Evolutionary conservation across 345 rosid species (phyloP), one percentile per base, ranked within the genome.

Genomic region (Euphorbia pulcherrima): DNA sequence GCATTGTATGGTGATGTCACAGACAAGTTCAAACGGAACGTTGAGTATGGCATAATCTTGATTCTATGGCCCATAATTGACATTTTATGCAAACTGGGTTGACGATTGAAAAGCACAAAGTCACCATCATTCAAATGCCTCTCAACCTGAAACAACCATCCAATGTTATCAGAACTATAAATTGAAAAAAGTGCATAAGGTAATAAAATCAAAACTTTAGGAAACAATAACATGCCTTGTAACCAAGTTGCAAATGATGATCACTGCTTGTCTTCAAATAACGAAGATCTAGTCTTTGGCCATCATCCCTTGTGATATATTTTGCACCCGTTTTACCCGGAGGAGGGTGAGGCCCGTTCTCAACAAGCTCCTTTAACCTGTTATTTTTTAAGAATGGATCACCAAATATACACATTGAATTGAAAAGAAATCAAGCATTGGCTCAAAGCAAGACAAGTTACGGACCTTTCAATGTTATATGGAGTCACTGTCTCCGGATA

Each of bases 1-100:
- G 97, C 98, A 88, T 93, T 93, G 77, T 93, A 93, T 18, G 98
- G 98, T 29, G 99, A 89, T 37, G 99, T 93, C 48, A 91, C 99
- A 35, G 99, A 90, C 70, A 93, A 77, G 77, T 93, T 93, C 71
- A 93, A 72, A 18, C 97, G 92, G 70, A 93, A 93, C 35, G 99
- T 93, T 40, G 99, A 93, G 65, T 93, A 91, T 52, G 99, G 99
- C 96, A 93, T 93, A 72, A 93, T 89, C 85, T 89, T 84, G 78
- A 93, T 93, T 73, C 87, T 82, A 66, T 93, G 99, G 62, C 99
- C 99, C 97, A 93, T 90, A 58, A 93, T 93, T 40, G 99, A 93
- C 99, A 91, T 93, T 74, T 93, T 93, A 74, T 90, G 99, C 67
- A 93, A 89, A 85, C 99, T 93, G 55, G 99, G 99, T 70, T 93